phyloP scores from a whole-genome alignment of 257 asterid species.

The Solanum raphanifolium region DNA sequence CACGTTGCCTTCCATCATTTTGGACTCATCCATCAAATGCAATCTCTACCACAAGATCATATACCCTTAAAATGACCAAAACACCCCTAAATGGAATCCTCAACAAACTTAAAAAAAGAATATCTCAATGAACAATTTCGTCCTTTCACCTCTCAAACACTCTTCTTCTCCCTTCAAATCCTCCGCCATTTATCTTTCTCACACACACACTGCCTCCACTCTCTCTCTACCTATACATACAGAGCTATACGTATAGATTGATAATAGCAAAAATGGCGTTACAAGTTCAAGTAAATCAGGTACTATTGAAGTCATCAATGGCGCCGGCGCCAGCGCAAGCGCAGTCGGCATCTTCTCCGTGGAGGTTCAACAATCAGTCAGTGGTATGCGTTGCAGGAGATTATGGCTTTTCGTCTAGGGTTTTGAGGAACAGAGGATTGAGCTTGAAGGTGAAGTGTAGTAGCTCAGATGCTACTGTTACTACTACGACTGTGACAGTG shows the following conservation, averaged over 20 bases:
- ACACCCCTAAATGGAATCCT: neutral
- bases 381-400: constrained; percentile 40
- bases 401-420: constrained; percentile 17
- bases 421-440: constrained; percentile 19
- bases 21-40: neutral
- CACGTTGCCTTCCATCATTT: neutral
- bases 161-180: constrained; percentile 1
- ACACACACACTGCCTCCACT: neutral
- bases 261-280: constrained; percentile 38
- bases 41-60: neutral
- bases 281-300: constrained; percentile 38
- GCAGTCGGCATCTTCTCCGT: constrained; percentile 4
- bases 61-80: neutral
- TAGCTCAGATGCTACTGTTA: constrained; percentile 39
- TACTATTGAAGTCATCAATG: constrained; percentile 31
- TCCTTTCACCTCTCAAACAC: constrained; percentile 6
- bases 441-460: constrained; percentile 25
- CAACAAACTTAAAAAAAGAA: neutral
- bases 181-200: constrained; percentile 1
- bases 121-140: constrained; percentile 17
- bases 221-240: neutral
- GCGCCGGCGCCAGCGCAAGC: neutral
- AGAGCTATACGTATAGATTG: neutral
- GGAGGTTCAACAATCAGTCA: constrained; percentile 27
- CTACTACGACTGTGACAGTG: constrained; percentile 24